These are phyloP conservation scores for Gossypium trilobum DNA, from an alignment of 441 rosid genomes.

Conservation along the genomic window DNA sequence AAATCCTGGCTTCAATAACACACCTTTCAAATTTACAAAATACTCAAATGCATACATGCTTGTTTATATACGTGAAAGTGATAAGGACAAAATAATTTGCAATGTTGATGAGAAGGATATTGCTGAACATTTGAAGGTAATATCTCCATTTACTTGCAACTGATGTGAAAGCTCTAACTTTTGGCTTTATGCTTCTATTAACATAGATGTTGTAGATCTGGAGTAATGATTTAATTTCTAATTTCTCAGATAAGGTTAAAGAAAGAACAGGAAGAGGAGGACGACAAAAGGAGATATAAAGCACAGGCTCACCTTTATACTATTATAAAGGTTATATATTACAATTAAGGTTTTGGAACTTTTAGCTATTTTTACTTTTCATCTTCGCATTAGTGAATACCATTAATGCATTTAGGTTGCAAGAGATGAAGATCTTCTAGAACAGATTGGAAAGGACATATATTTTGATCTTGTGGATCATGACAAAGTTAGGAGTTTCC, in stretches of 20 bases:
- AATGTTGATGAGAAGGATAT: slow-evolving; percentile 92
- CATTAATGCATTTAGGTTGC: slow-evolving; percentile 47
- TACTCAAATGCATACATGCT: slow-evolving; percentile 55
- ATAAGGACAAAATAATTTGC: slow-evolving; percentile 85
- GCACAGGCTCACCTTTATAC: slow-evolving; percentile 91
- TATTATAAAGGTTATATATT: slow-evolving; percentile 44
- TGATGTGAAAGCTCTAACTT: background rate
- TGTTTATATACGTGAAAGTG: slow-evolving; percentile 92
- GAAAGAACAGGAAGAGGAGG: slow-evolving; percentile 91
- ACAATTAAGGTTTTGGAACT: slow-evolving; percentile 20
- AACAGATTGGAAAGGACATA: slow-evolving; percentile 80
- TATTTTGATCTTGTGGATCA: slow-evolving; percentile 93
- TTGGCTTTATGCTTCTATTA: background rate
- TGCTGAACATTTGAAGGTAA: slow-evolving; percentile 91
- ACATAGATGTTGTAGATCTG: background rate
- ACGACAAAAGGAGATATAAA: slow-evolving; percentile 69
- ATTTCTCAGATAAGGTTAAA: slow-evolving; percentile 66
- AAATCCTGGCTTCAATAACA: slow-evolving; percentile 82
- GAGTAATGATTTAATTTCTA: slow-evolving; percentile 19
- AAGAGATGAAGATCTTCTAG: slow-evolving; percentile 73
- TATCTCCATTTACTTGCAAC: background rate
- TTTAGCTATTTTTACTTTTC: background rate
- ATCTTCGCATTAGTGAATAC: slow-evolving; percentile 1
- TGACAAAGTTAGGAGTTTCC: slow-evolving; percentile 77
- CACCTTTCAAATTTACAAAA: slow-evolving; percentile 65